Conservation (phyloP, 179 eudicot species). For the Drosera spatulata region DNA sequence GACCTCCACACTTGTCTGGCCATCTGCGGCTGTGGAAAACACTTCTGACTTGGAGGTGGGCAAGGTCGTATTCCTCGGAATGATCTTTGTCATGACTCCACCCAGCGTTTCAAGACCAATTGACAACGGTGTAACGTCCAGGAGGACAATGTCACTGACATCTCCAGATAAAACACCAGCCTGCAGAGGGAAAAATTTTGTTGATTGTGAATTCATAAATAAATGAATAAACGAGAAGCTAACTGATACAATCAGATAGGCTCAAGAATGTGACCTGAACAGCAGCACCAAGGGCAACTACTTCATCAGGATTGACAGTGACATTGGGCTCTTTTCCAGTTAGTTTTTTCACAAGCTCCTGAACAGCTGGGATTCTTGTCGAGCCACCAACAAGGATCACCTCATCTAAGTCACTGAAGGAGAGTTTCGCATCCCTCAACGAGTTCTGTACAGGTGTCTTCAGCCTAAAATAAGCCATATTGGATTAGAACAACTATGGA, state of each 20-base stretch:
- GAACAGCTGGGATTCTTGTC: constrained; percentile 49
- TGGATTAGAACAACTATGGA: constrained; percentile 1
- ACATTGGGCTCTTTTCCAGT: constrained; percentile 36
- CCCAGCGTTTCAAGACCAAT: constrained; percentile 24
- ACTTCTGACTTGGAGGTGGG: constrained; percentile 30
- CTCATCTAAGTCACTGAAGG: constrained; percentile 44
- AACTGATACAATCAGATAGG: not conserved
- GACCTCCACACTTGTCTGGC: constrained; percentile 29
- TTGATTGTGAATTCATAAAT: not conserved
- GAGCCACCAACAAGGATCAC: constrained; percentile 62
- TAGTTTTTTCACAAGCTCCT: constrained; percentile 38
- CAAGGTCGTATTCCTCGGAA: constrained; percentile 22
- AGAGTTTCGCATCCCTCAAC: constrained; percentile 41
- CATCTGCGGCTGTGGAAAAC: constrained; percentile 33
- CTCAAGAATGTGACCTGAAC: constrained; percentile 13
- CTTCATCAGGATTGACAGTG: constrained; percentile 26
- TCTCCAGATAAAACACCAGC: constrained; percentile 26
- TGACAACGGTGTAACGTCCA: constrained; percentile 24
- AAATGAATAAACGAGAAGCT: not conserved
- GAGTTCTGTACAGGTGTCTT: constrained; percentile 41
- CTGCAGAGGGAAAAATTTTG: not conserved
- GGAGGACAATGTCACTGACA: constrained; percentile 22
- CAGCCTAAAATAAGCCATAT: constrained; percentile 17
- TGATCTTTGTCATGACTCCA: constrained; percentile 30
- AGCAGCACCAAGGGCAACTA: constrained; percentile 26